These are phyloP conservation scores for Boletus pseudo-olivaceus DNA, from an alignment of 768 basidiomycete species.

Conservation along the genomic window DNA sequence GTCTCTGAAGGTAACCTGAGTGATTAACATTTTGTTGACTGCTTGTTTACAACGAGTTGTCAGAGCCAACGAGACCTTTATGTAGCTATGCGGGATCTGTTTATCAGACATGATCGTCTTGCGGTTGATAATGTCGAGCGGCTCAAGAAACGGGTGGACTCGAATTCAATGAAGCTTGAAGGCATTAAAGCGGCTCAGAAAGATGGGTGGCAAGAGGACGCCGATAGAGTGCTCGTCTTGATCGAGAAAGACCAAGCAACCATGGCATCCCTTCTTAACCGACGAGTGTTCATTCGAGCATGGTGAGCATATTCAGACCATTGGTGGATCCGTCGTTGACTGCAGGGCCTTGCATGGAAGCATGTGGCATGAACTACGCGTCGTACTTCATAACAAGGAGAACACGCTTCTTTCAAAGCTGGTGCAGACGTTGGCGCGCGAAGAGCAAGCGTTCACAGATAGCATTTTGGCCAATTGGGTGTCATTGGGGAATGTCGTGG, in stretches of 20 bases:
- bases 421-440: conserved; percentile 67
- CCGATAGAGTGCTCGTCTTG: conserved; percentile 62
- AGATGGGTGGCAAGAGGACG: conserved; percentile 85
- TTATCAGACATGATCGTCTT: conserved; percentile 83
- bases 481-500: conserved; percentile 64
- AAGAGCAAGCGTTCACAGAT: conserved; percentile 68
- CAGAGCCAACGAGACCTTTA: conserved; percentile 84
- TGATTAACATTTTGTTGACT: conserved; percentile 1
- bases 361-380: conserved; percentile 95
- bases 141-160: conserved; percentile 82
- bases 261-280: conserved; percentile 68
- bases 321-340: conserved; percentile 2
- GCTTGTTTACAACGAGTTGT: conserved; percentile 5
- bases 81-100: conserved; percentile 81
- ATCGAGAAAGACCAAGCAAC: conserved; percentile 86
- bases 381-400: conserved; percentile 88
- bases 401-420: conserved; percentile 74
- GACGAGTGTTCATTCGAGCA: conserved; percentile 84
- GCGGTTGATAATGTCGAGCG: conserved; percentile 86
- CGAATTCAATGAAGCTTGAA: conserved; percentile 72
- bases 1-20: conserved; percentile 58
- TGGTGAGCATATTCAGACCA: conserved; percentile 48
- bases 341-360: conserved; percentile 36
- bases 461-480: conserved; percentile 69
- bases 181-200: conserved; percentile 64